Percentiles rank a stretch among this genome's conserved stretches.
phyloP scores from a whole-genome alignment of 176 grass and related monocot species.

The Tillandsia leiboldiana region DNA sequence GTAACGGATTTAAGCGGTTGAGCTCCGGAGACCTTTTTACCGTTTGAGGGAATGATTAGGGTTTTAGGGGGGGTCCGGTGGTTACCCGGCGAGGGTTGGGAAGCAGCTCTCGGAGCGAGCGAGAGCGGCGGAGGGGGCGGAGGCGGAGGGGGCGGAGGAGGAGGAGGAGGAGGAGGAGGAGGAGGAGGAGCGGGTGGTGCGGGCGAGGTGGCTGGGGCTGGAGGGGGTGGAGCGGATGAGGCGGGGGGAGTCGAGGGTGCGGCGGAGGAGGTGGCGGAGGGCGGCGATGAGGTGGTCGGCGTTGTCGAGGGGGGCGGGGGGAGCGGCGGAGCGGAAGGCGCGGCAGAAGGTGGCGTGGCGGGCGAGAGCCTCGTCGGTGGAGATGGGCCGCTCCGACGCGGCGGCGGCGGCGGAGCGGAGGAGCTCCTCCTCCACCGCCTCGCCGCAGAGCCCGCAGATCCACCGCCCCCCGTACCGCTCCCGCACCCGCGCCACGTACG shows the following conservation, averaged over 20 bases:
- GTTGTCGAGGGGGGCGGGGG: constrained; percentile 30
- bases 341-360: constrained; percentile 49
- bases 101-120: constrained; percentile 53
- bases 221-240: constrained; percentile 41
- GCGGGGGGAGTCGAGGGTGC: constrained; percentile 36
- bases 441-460: constrained; percentile 80
- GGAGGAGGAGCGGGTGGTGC: neutral
- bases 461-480: constrained; percentile 48
- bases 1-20: too few relatives aligned
- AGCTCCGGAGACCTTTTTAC: too few relatives aligned
- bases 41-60: too few relatives aligned
- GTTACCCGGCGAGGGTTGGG: constrained; percentile 39
- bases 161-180: neutral
- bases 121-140: constrained; percentile 3
- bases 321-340: constrained; percentile 21
- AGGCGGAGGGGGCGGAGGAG: neutral
- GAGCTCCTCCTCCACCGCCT: constrained; percentile 65
- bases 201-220: constrained; percentile 29
- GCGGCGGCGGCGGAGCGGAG: constrained; percentile 10
- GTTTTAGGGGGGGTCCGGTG: neutral
- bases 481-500: constrained; percentile 51
- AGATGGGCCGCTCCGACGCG: constrained; percentile 24
- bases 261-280: constrained; percentile 50
- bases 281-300: constrained; percentile 47
- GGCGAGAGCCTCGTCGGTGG: constrained; percentile 61